Evolutionary conservation across 1,139 yeast genomes (phyloP), one percentile per base, ranked within the genome.

Genomic region (Protomyces lactucae-debilis): DNA sequence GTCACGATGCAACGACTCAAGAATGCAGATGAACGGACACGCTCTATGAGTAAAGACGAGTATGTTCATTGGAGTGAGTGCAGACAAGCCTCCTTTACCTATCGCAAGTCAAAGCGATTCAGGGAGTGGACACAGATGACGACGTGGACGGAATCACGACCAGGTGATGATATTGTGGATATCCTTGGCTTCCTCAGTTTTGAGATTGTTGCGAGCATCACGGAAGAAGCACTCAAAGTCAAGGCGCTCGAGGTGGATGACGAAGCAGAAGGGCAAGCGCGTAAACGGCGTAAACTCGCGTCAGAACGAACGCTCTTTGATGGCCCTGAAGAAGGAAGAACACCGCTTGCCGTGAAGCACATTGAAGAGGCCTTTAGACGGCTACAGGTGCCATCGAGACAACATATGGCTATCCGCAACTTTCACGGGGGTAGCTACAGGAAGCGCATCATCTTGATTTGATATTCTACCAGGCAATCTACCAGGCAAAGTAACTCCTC

Each of bases 51-150:
- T 0, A 85, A 86, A 71, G 97, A 93, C 72, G 99, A 93, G 74
- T 93, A 93, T 71, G 99, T 92, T 18, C 99, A 95, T 74, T 93
- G 98, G 97, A 88, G 96, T 14, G 99, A 93, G 73, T 93, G 99
- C 76, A 83, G 99, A 69, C 99, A 93, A 74, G 99, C 99, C 0
- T 86, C 95, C 65, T 95, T 93, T 73, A 95, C 99, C 0, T 93
- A 91, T 72, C 81, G 98, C 71, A 93, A 95, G 74, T 89, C 88
- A 18, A 90, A 92, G 74, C 79, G 97, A 72, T 93, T 93, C 73
- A 82, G 95, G 72, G 99, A 93, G 73, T 93, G 99, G 99, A 95
- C 96, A 6, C 96, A 95, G 21, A 84, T 93, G 60, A 77, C 90
- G 0, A 87, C 85, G 65, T 76, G 95, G 57, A 87, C 96, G 21